phyloP scores from a whole-genome alignment of 306 rosid genomes.

The Vicia villosa region DNA sequence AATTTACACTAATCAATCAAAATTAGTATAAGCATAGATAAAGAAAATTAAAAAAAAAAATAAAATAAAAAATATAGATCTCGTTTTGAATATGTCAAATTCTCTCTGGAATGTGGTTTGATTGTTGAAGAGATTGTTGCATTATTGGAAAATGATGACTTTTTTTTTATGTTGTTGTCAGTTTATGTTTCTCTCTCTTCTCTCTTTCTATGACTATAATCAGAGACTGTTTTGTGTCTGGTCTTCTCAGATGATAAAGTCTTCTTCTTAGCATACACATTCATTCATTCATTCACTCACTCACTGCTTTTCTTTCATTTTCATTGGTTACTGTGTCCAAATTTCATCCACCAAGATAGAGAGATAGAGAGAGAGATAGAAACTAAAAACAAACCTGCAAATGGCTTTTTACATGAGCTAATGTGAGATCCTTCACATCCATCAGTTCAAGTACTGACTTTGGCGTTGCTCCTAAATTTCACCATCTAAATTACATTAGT shows the following conservation, averaged over 20 bases:
- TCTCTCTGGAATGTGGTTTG: too few relatives aligned
- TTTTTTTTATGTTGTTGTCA: constrained; percentile 47
- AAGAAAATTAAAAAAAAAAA: too few relatives aligned
- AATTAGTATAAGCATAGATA: not conserved
- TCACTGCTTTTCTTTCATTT: constrained; percentile 35
- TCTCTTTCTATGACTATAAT: constrained; percentile 23
- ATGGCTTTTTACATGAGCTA: constrained; percentile 98
- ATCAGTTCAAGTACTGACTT: constrained; percentile 95
- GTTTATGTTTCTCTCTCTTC: constrained; percentile 39
- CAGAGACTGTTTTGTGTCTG: constrained; percentile 51
- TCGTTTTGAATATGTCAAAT: too few relatives aligned
- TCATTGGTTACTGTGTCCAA: constrained; percentile 59
- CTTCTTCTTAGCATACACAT: constrained; percentile 38
- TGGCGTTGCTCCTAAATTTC: constrained; percentile 86
- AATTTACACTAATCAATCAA: not conserved
- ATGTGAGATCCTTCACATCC: constrained; percentile 97
- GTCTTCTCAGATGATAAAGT: constrained; percentile 51
- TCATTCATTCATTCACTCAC: constrained; percentile 36
- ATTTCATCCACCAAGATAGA: constrained; percentile 8
- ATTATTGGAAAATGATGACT: constrained; percentile 78
- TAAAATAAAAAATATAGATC: too few relatives aligned
- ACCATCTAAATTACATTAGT: constrained; percentile 32
- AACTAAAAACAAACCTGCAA: constrained; percentile 61
- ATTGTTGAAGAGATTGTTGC: constrained; percentile 39
- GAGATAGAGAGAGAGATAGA: too few relatives aligned